These are phyloP conservation scores for Phytopythium montanum DNA, from an alignment of 352 stramenopile genomes.

Conservation along the genomic window DNA sequence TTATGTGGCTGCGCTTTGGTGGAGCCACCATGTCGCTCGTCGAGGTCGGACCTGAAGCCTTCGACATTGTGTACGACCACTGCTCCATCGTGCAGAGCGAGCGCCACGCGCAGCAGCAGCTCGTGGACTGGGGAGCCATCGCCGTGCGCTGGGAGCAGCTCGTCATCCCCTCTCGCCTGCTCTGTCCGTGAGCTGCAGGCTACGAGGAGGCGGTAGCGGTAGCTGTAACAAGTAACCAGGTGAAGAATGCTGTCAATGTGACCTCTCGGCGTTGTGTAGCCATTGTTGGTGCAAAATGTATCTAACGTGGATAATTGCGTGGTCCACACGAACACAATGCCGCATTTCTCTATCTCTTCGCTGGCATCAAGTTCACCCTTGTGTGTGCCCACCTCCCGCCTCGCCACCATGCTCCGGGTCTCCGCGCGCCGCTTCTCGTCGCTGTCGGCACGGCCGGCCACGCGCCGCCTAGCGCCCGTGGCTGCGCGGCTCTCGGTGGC, in stretches of 20 bases:
- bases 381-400: neutral
- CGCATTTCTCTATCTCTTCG: no score
- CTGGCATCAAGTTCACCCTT: no score
- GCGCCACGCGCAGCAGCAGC: conserved; percentile 41
- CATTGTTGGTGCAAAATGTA: no score
- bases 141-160: conserved; percentile 59
- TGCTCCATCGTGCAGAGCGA: conserved; percentile 33
- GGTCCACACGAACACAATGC: no score
- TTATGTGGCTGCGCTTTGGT: conserved; percentile 34
- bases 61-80: conserved; percentile 41
- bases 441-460: neutral
- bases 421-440: neutral
- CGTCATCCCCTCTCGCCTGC: conserved; percentile 40
- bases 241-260: neutral
- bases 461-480: neutral
- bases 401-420: neutral
- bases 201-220: neutral
- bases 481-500: neutral
- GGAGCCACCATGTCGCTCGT: conserved; percentile 32
- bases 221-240: neutral
- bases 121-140: conserved; percentile 51
- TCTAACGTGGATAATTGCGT: no score
- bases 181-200: conserved; percentile 14
- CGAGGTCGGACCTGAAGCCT: conserved; percentile 22
- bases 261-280: no score